phyloP scores from a whole-genome alignment of 2,329 filamentous ascomycete species.

The Aspergillus texensis region DNA sequence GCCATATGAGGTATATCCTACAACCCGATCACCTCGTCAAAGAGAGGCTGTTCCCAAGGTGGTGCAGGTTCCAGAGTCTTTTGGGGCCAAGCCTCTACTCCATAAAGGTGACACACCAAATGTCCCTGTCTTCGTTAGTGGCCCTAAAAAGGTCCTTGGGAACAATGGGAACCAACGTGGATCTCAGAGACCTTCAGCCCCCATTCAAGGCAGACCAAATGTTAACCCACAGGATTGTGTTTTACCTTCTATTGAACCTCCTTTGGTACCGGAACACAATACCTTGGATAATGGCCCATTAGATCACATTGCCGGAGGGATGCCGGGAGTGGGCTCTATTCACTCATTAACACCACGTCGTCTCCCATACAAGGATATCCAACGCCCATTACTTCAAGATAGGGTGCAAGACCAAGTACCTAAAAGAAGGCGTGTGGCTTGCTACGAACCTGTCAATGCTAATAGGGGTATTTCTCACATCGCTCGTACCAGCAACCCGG shows the following conservation, averaged over 20 bases:
- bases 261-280: constrained; percentile 26
- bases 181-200: constrained; percentile 17
- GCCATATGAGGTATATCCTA: constrained; percentile 23
- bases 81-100: constrained; percentile 21
- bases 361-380: constrained; percentile 26
- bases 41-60: constrained; percentile 26
- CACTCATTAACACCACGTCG: constrained; percentile 35
- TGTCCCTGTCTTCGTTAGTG: constrained; percentile 37
- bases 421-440: constrained; percentile 39
- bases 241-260: constrained; percentile 41
- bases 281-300: constrained; percentile 27
- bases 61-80: constrained; percentile 19
- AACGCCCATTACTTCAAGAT: constrained; percentile 24
- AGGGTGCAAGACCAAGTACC: constrained; percentile 28
- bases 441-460: constrained; percentile 24
- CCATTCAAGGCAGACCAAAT: constrained; percentile 20
- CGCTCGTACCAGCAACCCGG: constrained; percentile 13
- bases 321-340: constrained; percentile 28
- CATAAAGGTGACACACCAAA: constrained; percentile 24
- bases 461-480: constrained; percentile 16
- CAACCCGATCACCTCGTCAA: constrained; percentile 21
- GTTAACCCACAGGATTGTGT: constrained; percentile 32
- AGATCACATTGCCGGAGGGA: constrained; percentile 32
- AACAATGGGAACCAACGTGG: constrained; percentile 21
- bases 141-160: constrained; percentile 27